Evolutionary conservation across 225 moss, liverwort and hornwort species (phyloP), one percentile per base, ranked within the genome.

Genomic region (Physcomitrium patens): DNA sequence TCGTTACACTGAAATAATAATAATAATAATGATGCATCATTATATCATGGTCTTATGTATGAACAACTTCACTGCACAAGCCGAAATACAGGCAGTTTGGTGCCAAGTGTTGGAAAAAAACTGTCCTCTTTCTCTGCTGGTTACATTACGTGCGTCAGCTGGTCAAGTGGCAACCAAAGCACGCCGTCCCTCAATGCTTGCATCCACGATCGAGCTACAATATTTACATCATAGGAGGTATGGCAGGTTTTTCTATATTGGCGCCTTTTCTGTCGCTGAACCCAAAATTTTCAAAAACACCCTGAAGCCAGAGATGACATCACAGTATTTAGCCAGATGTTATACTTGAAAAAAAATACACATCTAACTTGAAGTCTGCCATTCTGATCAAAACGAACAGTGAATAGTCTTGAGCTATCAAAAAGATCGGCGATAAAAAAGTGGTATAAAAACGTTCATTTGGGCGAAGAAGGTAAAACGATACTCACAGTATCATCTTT

Each of bases 401-500:
- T 5, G 49, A 26, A 51, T 14, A 11, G 10, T 53, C 4, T 3
- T 51, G 15, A 66, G 59, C 4, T 24, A 24, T 26, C 78, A 65
- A 10, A 58, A 56, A 65, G 23, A 43, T 52, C n/a, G 24, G n/a
- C n/a, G n/a, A n/a, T n/a, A n/a, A n/a, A n/a, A n/a, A n/a, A 48
- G 47, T 62, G 0, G 12, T 46, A 65, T 46, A 17, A 14, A n/a
- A 8, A 18, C 44, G 43, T 47, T 13, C 26, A 48, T 26, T 60
- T 42, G 23, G 9, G 8, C 66, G 9, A 65, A 47, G 13, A 13
- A 57, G 62, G 48, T 28, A 24, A 67, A 70, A 50, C 23, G 17
- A 17, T 61, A 86, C 92, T 92, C 71, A 94, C 94, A 68, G 45
- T 77, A 68, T 76, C 81, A 79, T 95, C 94, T 42, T 95, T 95